A percentile compares a stretch with the other conserved stretches of the same genome.
Evolutionary conservation across 805 yeast genomes (phyloP).

Genomic region (Candida peoriensis): DNA sequence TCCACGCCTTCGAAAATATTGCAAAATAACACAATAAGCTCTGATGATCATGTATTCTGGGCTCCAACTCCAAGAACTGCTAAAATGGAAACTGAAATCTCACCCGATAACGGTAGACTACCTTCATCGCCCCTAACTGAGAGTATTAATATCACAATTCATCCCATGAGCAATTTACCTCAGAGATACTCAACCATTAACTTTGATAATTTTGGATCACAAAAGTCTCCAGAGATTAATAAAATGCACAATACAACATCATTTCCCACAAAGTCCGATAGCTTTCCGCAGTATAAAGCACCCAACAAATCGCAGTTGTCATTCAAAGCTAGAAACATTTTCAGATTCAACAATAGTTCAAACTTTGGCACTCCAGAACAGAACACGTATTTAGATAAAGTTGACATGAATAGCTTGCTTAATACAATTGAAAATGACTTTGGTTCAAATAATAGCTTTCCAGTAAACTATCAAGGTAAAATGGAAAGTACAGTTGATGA

Average conservation of each 20-base stretch:
- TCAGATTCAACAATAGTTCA: conserved; percentile 6
- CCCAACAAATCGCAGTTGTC: conserved; percentile 2
- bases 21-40: conserved; percentile 12
- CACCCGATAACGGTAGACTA: conserved; percentile 5
- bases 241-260: conserved; percentile 1
- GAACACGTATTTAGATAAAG: conserved; percentile 4
- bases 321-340: conserved; percentile 1
- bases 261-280: conserved; percentile 7
- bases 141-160: conserved; percentile 9
- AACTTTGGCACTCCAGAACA: conserved; percentile 8
- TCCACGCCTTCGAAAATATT: conserved; percentile 2
- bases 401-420: conserved; percentile 17
- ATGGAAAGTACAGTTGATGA: neutral
- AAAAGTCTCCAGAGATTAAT: conserved; percentile 14
- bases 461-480: conserved; percentile 8
- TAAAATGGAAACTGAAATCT: conserved; percentile 1
- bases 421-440: conserved; percentile 9
- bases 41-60: conserved; percentile 26
- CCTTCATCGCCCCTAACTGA: conserved; percentile 22
- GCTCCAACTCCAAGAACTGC: conserved; percentile 21
- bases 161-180: conserved; percentile 13
- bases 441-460: conserved; percentile 2
- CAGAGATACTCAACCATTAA: conserved; percentile 15
- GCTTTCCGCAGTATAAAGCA: conserved; percentile 9
- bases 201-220: conserved; percentile 18